These are phyloP conservation scores for Saccharomycopsis microspora DNA, from an alignment of 805 yeast species.

Conservation along the genomic window DNA sequence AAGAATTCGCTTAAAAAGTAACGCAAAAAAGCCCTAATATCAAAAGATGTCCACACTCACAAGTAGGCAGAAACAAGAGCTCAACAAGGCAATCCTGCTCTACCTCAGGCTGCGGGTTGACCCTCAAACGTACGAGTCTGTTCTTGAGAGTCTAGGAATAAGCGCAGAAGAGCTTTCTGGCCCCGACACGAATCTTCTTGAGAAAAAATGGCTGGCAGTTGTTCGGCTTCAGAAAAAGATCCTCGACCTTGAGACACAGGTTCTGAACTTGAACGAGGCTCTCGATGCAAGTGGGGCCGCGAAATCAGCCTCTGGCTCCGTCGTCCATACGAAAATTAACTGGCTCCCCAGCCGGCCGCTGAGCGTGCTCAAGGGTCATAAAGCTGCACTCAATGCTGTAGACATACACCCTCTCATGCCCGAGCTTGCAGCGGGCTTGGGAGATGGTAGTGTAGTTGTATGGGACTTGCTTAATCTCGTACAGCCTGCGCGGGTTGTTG, in stretches of 20 bases:
- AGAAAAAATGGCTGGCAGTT: conserved; percentile 83
- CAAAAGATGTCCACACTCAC: conserved; percentile 8
- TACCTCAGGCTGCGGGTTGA: conserved; percentile 8
- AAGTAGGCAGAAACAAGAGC: conserved; percentile 10
- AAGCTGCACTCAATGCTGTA: conserved; percentile 47
- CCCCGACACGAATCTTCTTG: conserved; percentile 30
- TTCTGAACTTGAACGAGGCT: conserved; percentile 36
- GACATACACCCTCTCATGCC: conserved; percentile 72
- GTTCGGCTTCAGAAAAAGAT: conserved; percentile 66
- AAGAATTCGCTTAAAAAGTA: no score
- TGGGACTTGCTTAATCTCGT: conserved; percentile 59
- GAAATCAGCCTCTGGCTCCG: conserved; percentile 5
- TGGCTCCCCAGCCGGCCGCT: conserved; percentile 54
- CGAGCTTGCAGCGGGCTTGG: conserved; percentile 49
- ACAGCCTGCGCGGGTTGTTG: conserved; percentile 49
- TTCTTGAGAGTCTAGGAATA: conserved; percentile 1
- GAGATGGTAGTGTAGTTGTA: conserved; percentile 58
- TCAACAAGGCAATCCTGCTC: conserved; percentile 9
- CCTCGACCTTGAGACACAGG: conserved; percentile 55
- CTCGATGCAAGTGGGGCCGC: conserved; percentile 24
- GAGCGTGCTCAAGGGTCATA: conserved; percentile 39
- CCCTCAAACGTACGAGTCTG: conserved; percentile 1
- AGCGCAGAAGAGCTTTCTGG: background rate
- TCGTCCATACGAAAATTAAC: conserved; percentile 21
- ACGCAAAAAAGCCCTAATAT: no score